phyloP scores from a whole-genome alignment of 345 rosid genomes.

The Acer campestre region DNA sequence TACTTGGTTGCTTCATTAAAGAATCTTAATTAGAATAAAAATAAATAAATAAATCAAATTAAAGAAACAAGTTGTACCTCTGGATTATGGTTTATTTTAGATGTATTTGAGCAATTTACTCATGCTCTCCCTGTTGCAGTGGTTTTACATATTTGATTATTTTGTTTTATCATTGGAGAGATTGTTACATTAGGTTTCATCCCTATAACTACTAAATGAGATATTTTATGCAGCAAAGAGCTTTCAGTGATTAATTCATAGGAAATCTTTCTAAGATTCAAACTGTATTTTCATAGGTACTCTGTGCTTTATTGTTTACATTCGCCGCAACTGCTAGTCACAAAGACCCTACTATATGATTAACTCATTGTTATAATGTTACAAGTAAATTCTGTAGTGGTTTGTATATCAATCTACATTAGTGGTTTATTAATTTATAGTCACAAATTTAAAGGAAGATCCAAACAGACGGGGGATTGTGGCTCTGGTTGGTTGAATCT shows the following conservation, averaged over 20 bases:
- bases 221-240: not conserved
- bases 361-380: not conserved
- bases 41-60: not conserved
- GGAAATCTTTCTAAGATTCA: not conserved
- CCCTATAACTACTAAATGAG: not conserved
- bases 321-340: too few species aligned
- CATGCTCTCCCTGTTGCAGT: not conserved
- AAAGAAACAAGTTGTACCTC: constrained; percentile 3
- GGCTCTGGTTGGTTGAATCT: not conserved
- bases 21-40: not conserved
- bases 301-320: not conserved
- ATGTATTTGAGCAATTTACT: not conserved
- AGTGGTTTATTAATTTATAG: not conserved
- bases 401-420: not conserved
- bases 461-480: not conserved
- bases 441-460: not conserved
- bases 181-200: not conserved
- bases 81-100: not conserved
- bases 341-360: not conserved
- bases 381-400: not conserved
- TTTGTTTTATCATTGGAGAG: not conserved
- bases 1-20: constrained; percentile 8
- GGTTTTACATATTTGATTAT: not conserved
- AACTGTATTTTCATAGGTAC: not conserved
- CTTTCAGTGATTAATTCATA: not conserved